Percentiles rank a stretch among this genome's conserved stretches.
These are phyloP conservation scores for Pseudozyma thailandica DNA, from an alignment of 1,284 basidiomycete species.

Conservation along the genomic window DNA sequence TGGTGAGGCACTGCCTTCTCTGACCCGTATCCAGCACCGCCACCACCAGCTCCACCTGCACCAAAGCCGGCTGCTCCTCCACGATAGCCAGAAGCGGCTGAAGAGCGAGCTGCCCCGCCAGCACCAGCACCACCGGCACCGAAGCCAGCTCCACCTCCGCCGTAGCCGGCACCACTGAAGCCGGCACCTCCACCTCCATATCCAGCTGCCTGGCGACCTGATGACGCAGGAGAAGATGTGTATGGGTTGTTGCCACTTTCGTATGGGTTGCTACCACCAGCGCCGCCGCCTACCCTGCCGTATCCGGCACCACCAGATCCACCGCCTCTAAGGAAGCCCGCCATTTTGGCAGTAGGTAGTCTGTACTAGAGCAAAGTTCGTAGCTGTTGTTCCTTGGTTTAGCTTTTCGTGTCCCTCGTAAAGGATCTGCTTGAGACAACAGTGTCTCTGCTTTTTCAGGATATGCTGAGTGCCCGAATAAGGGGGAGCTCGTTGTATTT, in stretches of 20 bases:
- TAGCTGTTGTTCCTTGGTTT: background rate
- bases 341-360: slow-evolving; percentile 26
- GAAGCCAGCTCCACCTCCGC: slow-evolving; percentile 5
- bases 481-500: no score
- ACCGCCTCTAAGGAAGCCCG: slow-evolving; percentile 51
- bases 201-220: slow-evolving; percentile 25
- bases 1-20: slow-evolving; percentile 26
- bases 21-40: slow-evolving; percentile 30
- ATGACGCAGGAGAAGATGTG: slow-evolving; percentile 19
- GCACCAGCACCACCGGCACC: background rate
- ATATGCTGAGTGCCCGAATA: no score
- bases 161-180: slow-evolving; percentile 26
- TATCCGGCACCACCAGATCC: slow-evolving; percentile 46
- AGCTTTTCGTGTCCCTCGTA: background rate
- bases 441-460: no score
- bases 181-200: slow-evolving; percentile 35
- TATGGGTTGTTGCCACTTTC: slow-evolving; percentile 32
- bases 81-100: slow-evolving; percentile 21
- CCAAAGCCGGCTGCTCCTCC: slow-evolving; percentile 34
- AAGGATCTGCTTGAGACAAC: no score
- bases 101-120: slow-evolving; percentile 12
- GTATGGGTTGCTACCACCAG: slow-evolving; percentile 34
- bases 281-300: slow-evolving; percentile 29
- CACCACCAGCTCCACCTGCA: slow-evolving; percentile 25
- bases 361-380: background rate